Evolutionary conservation across 768 basidiomycete genomes (phyloP).

Genomic region (Pulveroboletus ravenelii): DNA sequence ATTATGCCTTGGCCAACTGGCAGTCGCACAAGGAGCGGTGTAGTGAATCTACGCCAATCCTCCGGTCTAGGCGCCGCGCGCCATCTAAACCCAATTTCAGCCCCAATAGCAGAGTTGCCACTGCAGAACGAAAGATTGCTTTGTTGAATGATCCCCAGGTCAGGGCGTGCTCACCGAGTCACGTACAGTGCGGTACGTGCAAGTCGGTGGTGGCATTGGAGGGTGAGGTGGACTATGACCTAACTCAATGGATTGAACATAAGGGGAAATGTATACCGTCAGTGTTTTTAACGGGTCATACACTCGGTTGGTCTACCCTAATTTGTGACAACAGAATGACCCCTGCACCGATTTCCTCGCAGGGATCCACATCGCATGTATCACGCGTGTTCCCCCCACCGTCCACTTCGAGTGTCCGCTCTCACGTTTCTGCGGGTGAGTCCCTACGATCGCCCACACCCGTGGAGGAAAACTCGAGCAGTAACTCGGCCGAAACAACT

Average conservation of each 20-base stretch:
- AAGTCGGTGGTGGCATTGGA: conserved; percentile 39
- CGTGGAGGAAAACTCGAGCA: conserved; percentile 18
- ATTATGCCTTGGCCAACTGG: conserved; percentile 53
- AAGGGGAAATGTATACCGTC: conserved; percentile 47
- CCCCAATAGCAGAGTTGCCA: conserved; percentile 55
- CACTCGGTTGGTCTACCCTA: background rate
- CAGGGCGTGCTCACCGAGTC: conserved; percentile 40
- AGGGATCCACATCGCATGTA: conserved; percentile 10
- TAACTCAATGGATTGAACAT: conserved; percentile 60
- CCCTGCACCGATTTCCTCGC: conserved; percentile 21
- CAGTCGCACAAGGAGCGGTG: conserved; percentile 47
- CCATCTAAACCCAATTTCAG: conserved; percentile 30
- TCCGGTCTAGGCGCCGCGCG: conserved; percentile 14
- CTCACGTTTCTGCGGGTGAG: conserved; percentile 12
- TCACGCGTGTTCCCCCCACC: conserved; percentile 14
- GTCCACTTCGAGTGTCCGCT: conserved; percentile 15
- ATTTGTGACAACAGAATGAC: conserved; percentile 12
- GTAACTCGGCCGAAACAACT: conserved; percentile 36
- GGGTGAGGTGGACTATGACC: conserved; percentile 53
- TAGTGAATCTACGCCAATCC: conserved; percentile 35
- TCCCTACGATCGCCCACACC: conserved; percentile 14
- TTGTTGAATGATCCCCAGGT: conserved; percentile 64
- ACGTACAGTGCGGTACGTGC: conserved; percentile 53
- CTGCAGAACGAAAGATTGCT: conserved; percentile 55
- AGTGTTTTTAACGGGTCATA: conserved; percentile 11